Conservation (phyloP, 1,139 yeast species). For the Suhomyces taliae region DNA sequence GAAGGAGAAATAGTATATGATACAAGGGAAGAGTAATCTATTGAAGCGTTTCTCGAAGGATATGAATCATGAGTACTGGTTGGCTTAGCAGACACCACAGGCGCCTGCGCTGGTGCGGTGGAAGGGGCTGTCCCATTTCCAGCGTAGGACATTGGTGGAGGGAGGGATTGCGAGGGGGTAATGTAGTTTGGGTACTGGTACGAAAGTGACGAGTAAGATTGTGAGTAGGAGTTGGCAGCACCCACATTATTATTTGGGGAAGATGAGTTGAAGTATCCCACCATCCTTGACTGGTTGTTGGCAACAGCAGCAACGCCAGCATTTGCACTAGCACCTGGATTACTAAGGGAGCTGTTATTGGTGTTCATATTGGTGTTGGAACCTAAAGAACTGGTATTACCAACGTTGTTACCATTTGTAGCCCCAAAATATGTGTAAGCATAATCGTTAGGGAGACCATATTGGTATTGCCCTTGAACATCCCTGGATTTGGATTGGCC, state of each 20-base stretch:
- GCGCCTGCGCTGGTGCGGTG: neutral
- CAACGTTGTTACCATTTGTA: no score
- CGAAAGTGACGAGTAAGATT: slow-evolving; percentile 3
- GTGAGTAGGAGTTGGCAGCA: slow-evolving; percentile 4
- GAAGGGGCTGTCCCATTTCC: neutral
- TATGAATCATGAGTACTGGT: slow-evolving; percentile 2
- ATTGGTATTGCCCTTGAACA: no score
- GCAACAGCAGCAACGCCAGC: neutral
- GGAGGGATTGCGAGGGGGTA: slow-evolving; percentile 1
- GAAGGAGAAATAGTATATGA: slow-evolving; percentile 39
- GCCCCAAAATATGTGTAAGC: neutral
- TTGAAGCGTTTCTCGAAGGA: slow-evolving; percentile 10
- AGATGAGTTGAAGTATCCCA: neutral
- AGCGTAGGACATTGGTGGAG: neutral
- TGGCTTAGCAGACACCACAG: slow-evolving; percentile 2
- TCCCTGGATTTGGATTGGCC: slow-evolving; percentile 1
- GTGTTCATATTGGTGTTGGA: no score
- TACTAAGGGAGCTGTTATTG: no score
- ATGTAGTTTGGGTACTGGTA: slow-evolving; percentile 12
- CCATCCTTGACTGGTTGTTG: neutral
- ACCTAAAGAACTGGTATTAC: neutral
- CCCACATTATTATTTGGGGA: neutral
- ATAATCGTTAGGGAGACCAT: neutral
- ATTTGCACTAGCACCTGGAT: neutral
- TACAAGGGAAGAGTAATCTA: slow-evolving; percentile 41